Evolutionary conservation across 129 eudicot genomes (phyloP).

Genomic region (Centrapalus pauciflorus): DNA sequence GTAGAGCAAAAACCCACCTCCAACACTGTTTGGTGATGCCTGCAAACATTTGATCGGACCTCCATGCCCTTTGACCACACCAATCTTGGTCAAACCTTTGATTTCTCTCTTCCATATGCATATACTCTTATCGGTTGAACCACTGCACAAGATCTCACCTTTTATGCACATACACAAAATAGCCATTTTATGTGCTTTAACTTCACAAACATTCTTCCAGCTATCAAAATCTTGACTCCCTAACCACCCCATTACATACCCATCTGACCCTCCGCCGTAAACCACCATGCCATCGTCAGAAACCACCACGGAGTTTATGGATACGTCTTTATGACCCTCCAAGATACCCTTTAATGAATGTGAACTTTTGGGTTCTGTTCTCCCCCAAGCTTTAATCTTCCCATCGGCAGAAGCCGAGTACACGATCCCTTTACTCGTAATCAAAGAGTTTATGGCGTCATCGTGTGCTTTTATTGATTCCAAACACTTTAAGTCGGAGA

Average conservation of each 20-base stretch:
- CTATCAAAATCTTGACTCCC: conserved; percentile 37
- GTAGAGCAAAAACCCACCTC: conserved; percentile 83
- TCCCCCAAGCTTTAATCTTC: conserved; percentile 80
- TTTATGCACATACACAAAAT: conserved; percentile 68
- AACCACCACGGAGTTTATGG: conserved; percentile 54
- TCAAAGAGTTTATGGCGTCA: conserved; percentile 73
- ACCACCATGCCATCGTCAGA: conserved; percentile 55
- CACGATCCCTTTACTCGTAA: conserved; percentile 38
- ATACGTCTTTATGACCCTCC: conserved; percentile 81
- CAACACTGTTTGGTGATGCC: conserved; percentile 48
- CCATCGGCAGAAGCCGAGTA: conserved; percentile 90
- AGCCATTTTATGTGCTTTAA: conserved; percentile 73
- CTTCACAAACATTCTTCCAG: conserved; percentile 64
- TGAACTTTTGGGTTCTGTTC: conserved; percentile 22
- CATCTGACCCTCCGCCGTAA: conserved; percentile 82
- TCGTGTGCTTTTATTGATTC: conserved; percentile 92
- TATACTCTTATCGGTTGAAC: conserved; percentile 79
- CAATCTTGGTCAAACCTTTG: conserved; percentile 44
- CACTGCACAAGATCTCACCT: conserved; percentile 71
- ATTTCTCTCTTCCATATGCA: conserved; percentile 70
- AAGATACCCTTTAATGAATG: conserved; percentile 60
- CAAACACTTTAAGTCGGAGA: conserved; percentile 71
- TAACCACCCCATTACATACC: conserved; percentile 82
- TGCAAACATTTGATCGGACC: conserved; percentile 91
- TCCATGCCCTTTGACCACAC: conserved; percentile 79